Evolutionary conservation across 176 grass and related monocot species (phyloP).

Genomic region (Avena eriantha): DNA sequence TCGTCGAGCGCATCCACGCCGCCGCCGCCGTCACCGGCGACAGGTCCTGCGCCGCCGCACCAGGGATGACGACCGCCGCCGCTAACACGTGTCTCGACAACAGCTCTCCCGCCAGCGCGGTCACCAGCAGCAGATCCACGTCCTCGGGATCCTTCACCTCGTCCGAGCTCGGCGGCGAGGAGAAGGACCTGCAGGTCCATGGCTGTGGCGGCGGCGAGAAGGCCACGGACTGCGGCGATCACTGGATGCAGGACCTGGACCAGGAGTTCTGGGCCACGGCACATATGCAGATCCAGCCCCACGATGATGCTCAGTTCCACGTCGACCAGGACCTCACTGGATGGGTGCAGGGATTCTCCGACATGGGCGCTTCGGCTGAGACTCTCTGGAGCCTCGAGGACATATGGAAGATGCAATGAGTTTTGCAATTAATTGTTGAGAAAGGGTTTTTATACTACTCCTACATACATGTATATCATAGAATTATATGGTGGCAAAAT

Average conservation of each 20-base stretch:
- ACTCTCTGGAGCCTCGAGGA: slow-evolving; percentile 65
- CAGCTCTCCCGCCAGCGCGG: background rate
- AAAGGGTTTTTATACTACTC: background rate
- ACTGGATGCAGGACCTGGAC: slow-evolving; percentile 4
- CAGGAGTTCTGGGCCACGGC: slow-evolving; percentile 42
- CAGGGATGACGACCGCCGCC: background rate
- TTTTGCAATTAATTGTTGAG: background rate
- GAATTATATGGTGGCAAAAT: background rate
- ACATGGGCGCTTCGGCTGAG: background rate
- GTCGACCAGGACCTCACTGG: slow-evolving; percentile 31
- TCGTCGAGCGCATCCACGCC: slow-evolving; percentile 40
- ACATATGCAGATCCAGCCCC: background rate
- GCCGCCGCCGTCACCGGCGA: background rate
- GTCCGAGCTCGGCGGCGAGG: background rate
- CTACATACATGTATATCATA: background rate
- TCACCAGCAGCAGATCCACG: slow-evolving; percentile 27
- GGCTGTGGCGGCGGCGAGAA: background rate
- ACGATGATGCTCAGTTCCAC: background rate
- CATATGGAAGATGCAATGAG: slow-evolving; percentile 52
- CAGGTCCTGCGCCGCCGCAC: background rate
- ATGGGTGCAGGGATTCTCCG: slow-evolving; percentile 57
- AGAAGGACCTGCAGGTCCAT: background rate
- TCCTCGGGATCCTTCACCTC: slow-evolving; percentile 32
- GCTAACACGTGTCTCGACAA: background rate
- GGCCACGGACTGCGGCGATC: background rate